Evolutionary conservation across 2,329 filamentous ascomycete genomes (phyloP).

Genomic region (Pochonia chlamydosporia): DNA sequence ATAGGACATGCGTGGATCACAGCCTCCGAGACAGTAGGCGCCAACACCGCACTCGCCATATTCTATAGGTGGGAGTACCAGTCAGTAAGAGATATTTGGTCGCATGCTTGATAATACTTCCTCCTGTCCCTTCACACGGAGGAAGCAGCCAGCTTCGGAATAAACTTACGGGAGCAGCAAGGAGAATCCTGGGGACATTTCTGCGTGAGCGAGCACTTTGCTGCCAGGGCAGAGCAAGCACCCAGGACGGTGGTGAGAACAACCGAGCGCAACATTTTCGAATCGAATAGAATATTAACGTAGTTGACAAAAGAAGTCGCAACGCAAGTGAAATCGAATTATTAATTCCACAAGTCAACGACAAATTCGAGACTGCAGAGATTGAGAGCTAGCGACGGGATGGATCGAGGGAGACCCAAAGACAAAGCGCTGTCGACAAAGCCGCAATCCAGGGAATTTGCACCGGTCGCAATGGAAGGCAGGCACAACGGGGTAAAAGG

Average conservation of each 20-base stretch:
- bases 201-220: slow-evolving; percentile 39
- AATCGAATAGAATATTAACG: background rate
- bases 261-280: slow-evolving; percentile 27
- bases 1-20: slow-evolving; percentile 81
- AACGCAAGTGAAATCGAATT: too few species aligned
- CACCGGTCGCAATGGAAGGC: too few species aligned
- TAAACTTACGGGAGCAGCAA: slow-evolving; percentile 75
- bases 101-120: background rate
- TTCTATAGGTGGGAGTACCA: slow-evolving; percentile 44
- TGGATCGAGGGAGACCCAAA: background rate
- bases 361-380: background rate
- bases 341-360: background rate
- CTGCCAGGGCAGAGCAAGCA: slow-evolving; percentile 23
- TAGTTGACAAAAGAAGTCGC: background rate
- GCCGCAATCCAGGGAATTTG: too few species aligned
- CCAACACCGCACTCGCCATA: slow-evolving; percentile 91
- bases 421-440: background rate
- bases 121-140: background rate
- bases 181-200: slow-evolving; percentile 69
- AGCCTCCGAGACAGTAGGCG: slow-evolving; percentile 92
- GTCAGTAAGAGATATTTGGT: slow-evolving; percentile 12
- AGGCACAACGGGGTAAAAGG: too few species aligned
- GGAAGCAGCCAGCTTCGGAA: background rate
- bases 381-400: too few species aligned
- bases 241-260: slow-evolving; percentile 25